These are phyloP conservation scores for Arthrocladium fulminans DNA, from an alignment of 2,329 filamentous ascomycete species.

Conservation along the genomic window DNA sequence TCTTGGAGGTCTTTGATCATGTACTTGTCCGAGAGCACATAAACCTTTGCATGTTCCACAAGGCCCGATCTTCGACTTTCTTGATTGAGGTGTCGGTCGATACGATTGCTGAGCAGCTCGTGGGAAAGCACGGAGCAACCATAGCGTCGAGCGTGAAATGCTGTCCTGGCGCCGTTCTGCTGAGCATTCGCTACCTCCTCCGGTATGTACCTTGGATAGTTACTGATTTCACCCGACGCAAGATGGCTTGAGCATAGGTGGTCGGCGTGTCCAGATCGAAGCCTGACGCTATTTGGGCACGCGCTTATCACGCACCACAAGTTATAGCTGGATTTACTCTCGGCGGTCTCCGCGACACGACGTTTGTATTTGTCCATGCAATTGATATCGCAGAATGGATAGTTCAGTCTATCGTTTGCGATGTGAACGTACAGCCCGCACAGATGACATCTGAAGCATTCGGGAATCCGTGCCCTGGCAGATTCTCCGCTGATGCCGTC, in stretches of 20 bases:
- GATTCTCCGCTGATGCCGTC: neutral
- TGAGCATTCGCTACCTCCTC: neutral
- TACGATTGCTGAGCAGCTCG: neutral
- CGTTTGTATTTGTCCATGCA: too few relatives aligned
- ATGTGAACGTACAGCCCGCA: neutral
- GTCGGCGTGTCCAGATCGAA: too few relatives aligned
- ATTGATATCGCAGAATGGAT: neutral
- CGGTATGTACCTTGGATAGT: neutral
- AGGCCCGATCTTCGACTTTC: neutral
- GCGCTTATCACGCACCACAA: too few relatives aligned
- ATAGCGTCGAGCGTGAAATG: neutral
- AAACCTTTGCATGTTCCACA: conserved; percentile 32
- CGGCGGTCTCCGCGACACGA: too few relatives aligned
- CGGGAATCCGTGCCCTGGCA: neutral
- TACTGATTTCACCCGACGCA: too few relatives aligned
- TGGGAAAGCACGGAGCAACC: neutral
- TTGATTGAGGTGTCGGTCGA: neutral
- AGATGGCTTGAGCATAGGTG: too few relatives aligned
- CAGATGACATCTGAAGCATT: conserved; percentile 18
- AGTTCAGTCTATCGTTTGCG: neutral
- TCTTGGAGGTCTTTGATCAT: conserved; percentile 33
- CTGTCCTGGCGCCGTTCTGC: neutral
- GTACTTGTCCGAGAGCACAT: conserved; percentile 36
- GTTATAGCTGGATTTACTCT: too few relatives aligned
- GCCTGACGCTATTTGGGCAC: too few relatives aligned